A percentile compares a stretch with the other conserved stretches of the same genome.
phyloP scores from a whole-genome alignment of 2,329 filamentous ascomycete species.

The Dactylella cylindrospora region DNA sequence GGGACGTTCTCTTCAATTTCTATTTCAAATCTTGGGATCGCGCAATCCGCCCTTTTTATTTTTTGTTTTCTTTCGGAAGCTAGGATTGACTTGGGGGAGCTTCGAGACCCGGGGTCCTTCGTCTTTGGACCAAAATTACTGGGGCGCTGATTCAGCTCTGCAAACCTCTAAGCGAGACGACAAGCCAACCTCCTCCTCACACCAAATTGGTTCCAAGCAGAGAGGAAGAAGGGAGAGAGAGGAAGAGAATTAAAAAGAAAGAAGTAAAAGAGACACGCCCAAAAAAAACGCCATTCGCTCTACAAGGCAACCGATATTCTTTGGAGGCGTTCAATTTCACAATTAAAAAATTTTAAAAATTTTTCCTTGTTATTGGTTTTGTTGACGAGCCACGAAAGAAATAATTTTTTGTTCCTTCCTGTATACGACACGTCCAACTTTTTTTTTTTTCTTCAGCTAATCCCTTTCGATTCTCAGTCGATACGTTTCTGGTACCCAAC shows the following conservation, averaged over 20 bases:
- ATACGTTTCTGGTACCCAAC: background rate
- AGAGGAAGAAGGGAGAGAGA: too few relatives aligned
- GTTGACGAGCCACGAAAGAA: too few relatives aligned
- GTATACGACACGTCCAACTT: too few relatives aligned
- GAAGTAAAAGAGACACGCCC: too few relatives aligned
- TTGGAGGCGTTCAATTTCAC: constrained; percentile 10
- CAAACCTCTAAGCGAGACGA: constrained; percentile 10
- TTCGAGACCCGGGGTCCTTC: too few relatives aligned
- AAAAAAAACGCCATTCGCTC: constrained; percentile 15
- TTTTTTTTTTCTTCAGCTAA: background rate
- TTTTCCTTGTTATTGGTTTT: background rate
- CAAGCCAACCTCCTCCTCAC: constrained; percentile 9
- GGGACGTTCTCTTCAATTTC: too few relatives aligned
- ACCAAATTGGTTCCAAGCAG: too few relatives aligned
- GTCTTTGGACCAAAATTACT: too few relatives aligned
- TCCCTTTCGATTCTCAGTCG: background rate
- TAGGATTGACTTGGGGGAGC: too few relatives aligned
- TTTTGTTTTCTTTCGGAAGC: background rate
- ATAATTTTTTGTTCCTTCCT: background rate
- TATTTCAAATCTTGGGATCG: too few relatives aligned
- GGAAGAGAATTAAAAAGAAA: too few relatives aligned
- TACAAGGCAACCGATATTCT: constrained; percentile 13
- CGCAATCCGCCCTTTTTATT: background rate
- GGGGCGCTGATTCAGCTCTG: constrained; percentile 11
- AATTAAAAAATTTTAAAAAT: background rate